These are phyloP conservation scores for Pseudopyricularia javanii DNA, from an alignment of 2,329 filamentous ascomycete genomes.

Conservation along the genomic window DNA sequence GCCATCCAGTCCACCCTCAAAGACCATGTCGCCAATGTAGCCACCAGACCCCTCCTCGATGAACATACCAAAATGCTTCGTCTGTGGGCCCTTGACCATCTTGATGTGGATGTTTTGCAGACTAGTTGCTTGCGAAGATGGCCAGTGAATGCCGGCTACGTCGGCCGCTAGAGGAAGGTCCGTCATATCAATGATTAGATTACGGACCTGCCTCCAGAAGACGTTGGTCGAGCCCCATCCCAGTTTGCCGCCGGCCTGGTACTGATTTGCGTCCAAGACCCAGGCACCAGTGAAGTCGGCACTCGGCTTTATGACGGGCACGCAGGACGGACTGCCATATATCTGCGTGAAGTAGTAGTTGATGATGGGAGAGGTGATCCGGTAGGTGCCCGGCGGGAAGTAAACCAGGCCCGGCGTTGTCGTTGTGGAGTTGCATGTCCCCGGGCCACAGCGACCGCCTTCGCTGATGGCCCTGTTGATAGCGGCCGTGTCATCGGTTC, in stretches of 20 bases:
- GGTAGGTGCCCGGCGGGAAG: slow-evolving; percentile 10
- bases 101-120: slow-evolving; percentile 47
- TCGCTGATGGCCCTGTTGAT: slow-evolving; percentile 53
- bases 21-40: slow-evolving; percentile 56
- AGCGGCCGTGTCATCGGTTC: slow-evolving; percentile 61
- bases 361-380: slow-evolving; percentile 6
- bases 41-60: slow-evolving; percentile 55
- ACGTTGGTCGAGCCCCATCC: slow-evolving; percentile 30
- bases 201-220: slow-evolving; percentile 13
- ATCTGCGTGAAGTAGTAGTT: slow-evolving; percentile 9
- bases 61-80: slow-evolving; percentile 43
- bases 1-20: slow-evolving; percentile 56
- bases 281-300: background rate
- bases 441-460: slow-evolving; percentile 7
- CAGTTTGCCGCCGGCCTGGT: slow-evolving; percentile 21
- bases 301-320: slow-evolving; percentile 6
- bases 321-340: slow-evolving; percentile 7
- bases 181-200: slow-evolving; percentile 11
- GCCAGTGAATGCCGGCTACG: slow-evolving; percentile 43
- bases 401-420: slow-evolving; percentile 10
- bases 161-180: slow-evolving; percentile 5
- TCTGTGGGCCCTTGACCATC: slow-evolving; percentile 30
- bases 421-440: slow-evolving; percentile 7
- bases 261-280: slow-evolving; percentile 40
- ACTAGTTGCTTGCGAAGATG: slow-evolving; percentile 51